These are phyloP conservation scores for Gnetum montanum DNA, from an alignment of 75 land plant species.

Conservation along the genomic window DNA sequence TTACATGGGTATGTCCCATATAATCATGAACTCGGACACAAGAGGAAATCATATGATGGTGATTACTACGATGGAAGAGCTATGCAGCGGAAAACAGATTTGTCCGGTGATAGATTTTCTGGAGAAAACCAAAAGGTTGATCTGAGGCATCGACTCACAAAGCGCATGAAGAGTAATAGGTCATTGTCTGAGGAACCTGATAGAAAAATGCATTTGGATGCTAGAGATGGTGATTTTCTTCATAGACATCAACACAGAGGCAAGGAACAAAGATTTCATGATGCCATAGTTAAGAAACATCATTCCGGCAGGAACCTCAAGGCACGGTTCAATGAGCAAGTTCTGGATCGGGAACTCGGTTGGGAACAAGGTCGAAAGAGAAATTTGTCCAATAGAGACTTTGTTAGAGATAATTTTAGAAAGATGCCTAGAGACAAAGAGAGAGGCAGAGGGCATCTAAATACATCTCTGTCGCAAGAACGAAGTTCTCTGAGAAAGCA, in stretches of 20 bases:
- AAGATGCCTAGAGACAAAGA: not conserved
- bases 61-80: too few relatives aligned
- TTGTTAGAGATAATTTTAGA: not conserved
- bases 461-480: not conserved
- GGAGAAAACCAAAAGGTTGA: conserved; percentile 22
- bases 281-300: not conserved
- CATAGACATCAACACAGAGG: conserved; percentile 3
- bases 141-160: conserved; percentile 41
- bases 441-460: not conserved
- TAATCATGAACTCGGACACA: too few relatives aligned
- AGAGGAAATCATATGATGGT: too few relatives aligned
- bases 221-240: conserved; percentile 5
- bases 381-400: too few relatives aligned
- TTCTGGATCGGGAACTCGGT: conserved; percentile 2
- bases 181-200: not conserved
- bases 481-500: conserved; percentile 5
- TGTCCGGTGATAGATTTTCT: too few relatives aligned
- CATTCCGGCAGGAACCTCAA: not conserved
- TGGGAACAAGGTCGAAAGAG: not conserved
- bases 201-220: not conserved
- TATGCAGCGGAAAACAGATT: too few relatives aligned
- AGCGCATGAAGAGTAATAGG: conserved; percentile 30
- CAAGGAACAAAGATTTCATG: conserved; percentile 3
- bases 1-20: too few relatives aligned
- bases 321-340: too few relatives aligned